A percentile compares a stretch with the other conserved stretches of the same genome.
Conservation (phyloP, 352 stramenopile genomes). For the Globisporangium mamillatum region DNA sequence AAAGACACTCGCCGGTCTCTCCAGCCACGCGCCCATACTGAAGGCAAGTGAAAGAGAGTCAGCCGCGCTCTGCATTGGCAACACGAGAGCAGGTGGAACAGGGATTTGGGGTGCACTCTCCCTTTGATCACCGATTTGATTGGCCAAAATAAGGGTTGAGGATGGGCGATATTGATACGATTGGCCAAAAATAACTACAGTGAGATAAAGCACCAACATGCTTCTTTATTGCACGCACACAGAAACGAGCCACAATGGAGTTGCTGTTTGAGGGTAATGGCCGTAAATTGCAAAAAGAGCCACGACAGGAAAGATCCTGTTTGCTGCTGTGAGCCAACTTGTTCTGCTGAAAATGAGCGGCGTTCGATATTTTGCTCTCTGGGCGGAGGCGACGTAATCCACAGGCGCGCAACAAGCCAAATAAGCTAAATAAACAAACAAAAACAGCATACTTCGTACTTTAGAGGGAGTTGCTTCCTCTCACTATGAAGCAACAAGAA, state of each 20-base stretch:
- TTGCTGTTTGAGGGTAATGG: not conserved
- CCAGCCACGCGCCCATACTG: not conserved
- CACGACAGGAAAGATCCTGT: not conserved
- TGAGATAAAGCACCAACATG: not conserved
- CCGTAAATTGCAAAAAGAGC: not conserved
- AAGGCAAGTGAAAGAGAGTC: conserved; percentile 3
- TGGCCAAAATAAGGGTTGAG: not conserved
- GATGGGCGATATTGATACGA: not conserved
- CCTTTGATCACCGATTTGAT: conserved; percentile 1
- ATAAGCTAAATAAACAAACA: not conserved
- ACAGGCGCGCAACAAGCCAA: not conserved
- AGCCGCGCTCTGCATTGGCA: not conserved
- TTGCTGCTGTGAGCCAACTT: not conserved
- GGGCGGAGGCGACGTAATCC: not conserved
- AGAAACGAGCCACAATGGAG: not conserved
- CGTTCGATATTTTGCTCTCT: not conserved
- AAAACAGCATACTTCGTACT: not conserved
- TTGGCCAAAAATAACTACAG: not conserved
- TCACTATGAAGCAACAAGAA: not conserved
- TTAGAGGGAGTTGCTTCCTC: not conserved
- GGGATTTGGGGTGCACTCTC: conserved; percentile 6
- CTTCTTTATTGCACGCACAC: not conserved
- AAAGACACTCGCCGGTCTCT: not conserved
- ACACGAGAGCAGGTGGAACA: not conserved
- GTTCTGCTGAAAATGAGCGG: not conserved